Evolutionary conservation across 106 monocot species (phyloP), one percentile per base, ranked within the genome.

Genomic region (Chionographis japonica): DNA sequence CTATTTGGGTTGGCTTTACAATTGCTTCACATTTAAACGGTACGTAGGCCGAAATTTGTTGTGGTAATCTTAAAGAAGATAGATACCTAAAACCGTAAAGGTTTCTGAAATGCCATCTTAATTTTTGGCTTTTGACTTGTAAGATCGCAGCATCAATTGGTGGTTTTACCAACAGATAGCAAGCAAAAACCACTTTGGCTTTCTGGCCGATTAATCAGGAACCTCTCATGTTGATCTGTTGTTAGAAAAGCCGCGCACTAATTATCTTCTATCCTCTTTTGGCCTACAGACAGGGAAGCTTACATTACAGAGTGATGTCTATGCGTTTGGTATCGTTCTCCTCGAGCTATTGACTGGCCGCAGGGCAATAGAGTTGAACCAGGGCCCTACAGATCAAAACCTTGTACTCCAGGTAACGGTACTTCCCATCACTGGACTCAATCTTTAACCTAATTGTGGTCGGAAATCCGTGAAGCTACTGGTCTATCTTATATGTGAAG

Each of bases 241-340:
- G n/a, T n/a, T n/a, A n/a, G n/a, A 46, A 46, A 46, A 46, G 5
- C n/a, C 40, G 6, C 3, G 15, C 62, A 62, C 12, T 60, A 50
- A 42, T 37, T 6, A 14, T 15, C 11, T 17, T 63, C 19, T 3
- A 15, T 53, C 4, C 66, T 38, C 1, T 16, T 35, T 46, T 13
- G 4, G 6, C 10, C 2, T 66, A 6, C 78, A 94, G 87, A 94
- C 90, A 58, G 85, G 90, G 54, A 94, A 83, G 63, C 77, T 93
- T 58, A 93, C 93, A 15, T 59, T 93, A 53, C 86, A 89, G 49
- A 90, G 94, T 69, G 94, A 94, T 77, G 87, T 90, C 14, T 87
- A 94, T 58, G 94, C 90, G 36, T 94, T 90, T 77, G 94, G 94
- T 40, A 72, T 90, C 10, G 90, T 94, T 51, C 81, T 90, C 15